Percentiles rank a stretch among this genome's conserved stretches.
These are phyloP conservation scores for Lathyrus oleraceus DNA, from an alignment of 306 rosid species.

Conservation along the genomic window DNA sequence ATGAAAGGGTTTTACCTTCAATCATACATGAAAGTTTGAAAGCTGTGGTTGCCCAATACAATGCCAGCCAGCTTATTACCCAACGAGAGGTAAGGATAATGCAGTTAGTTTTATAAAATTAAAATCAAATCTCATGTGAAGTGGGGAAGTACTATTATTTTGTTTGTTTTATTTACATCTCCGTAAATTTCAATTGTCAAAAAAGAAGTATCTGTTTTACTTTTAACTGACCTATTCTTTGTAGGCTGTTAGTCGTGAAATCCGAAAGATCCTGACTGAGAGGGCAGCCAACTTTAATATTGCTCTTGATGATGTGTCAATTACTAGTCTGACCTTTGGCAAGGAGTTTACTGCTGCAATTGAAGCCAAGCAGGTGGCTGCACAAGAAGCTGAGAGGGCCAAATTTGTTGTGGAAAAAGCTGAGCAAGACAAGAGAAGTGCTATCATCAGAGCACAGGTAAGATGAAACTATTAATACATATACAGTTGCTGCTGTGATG, in stretches of 20 bases:
- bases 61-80: conserved; percentile 90
- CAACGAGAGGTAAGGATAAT: conserved; percentile 74
- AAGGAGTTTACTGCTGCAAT: conserved; percentile 88
- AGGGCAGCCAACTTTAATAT: conserved; percentile 82
- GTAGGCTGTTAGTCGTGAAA: conserved; percentile 89
- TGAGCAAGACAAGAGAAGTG: conserved; percentile 89
- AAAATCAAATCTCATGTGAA: background rate
- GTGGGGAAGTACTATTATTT: background rate
- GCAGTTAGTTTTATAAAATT: background rate
- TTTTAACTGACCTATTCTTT: conserved; percentile 21
- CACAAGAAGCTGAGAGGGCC: conserved; percentile 96
- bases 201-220: background rate
- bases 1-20: conserved; percentile 76
- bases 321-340: conserved; percentile 73
- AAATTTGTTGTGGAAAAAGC: conserved; percentile 90
- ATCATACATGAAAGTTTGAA: conserved; percentile 86
- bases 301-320: conserved; percentile 90
- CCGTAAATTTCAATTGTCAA: background rate
- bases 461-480: conserved; percentile 27
- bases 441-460: conserved; percentile 86
- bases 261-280: conserved; percentile 70
- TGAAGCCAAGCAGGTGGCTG: conserved; percentile 97
- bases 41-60: conserved; percentile 88
- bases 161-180: background rate
- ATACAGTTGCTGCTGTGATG: background rate